These are phyloP conservation scores for Parathielavia appendiculata DNA, from an alignment of 495 filamentous ascomycete species.

Conservation along the genomic window DNA sequence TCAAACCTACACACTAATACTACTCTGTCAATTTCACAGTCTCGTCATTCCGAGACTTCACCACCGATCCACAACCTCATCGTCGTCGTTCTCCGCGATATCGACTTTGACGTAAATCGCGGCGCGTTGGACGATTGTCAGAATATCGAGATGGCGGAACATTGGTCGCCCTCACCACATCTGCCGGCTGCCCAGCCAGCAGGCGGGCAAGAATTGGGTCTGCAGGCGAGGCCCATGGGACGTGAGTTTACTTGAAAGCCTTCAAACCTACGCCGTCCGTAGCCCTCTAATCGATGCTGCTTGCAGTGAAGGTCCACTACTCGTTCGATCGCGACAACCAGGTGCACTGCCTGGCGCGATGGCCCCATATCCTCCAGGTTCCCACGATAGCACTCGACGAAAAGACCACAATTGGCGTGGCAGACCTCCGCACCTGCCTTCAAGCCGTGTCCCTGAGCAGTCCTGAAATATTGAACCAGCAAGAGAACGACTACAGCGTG, in stretches of 20 bases:
- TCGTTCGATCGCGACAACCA: slow-evolving; percentile 89
- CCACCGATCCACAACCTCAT: neutral
- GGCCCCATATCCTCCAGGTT: slow-evolving; percentile 73
- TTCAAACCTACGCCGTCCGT: neutral
- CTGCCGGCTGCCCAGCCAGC: slow-evolving; percentile 39
- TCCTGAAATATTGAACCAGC: slow-evolving; percentile 78
- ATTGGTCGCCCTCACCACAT: slow-evolving; percentile 27
- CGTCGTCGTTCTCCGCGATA: slow-evolving; percentile 9
- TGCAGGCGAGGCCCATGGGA: slow-evolving; percentile 49
- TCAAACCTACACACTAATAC: neutral
- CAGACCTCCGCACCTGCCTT: slow-evolving; percentile 86
- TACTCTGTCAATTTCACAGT: neutral
- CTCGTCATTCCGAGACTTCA: neutral
- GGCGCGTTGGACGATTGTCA: slow-evolving; percentile 13
- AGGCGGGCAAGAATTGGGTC: slow-evolving; percentile 40
- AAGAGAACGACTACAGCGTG: slow-evolving; percentile 88
- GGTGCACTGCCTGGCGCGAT: slow-evolving; percentile 85
- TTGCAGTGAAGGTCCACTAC: slow-evolving; percentile 88
- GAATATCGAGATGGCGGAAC: slow-evolving; percentile 26
- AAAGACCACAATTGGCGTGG: slow-evolving; percentile 65
- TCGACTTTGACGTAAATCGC: slow-evolving; percentile 1
- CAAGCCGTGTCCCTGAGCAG: slow-evolving; percentile 72
- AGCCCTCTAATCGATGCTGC: slow-evolving; percentile 23
- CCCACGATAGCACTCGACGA: slow-evolving; percentile 78
- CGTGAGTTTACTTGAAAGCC: slow-evolving; percentile 35